These are phyloP conservation scores for Hansenula lynferdii DNA, from an alignment of 1,139 yeast species.

Conservation along the genomic window DNA sequence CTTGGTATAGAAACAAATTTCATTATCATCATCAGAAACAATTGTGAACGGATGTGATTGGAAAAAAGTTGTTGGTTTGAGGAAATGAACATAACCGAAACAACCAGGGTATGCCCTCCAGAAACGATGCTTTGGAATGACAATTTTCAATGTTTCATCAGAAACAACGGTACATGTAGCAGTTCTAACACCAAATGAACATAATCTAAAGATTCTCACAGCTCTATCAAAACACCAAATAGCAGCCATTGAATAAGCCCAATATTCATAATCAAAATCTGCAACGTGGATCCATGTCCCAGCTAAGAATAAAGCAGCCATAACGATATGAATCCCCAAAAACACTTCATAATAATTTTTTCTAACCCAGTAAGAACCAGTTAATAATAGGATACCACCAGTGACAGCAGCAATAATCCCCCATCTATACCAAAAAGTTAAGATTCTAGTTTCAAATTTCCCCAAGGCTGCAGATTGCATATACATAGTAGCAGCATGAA, in stretches of 20 bases:
- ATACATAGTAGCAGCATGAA: slow-evolving; percentile 26
- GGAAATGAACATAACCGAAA: slow-evolving; percentile 34
- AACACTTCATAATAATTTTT: slow-evolving; percentile 57
- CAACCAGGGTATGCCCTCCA: slow-evolving; percentile 33
- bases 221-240: slow-evolving; percentile 33
- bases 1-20: slow-evolving; percentile 36
- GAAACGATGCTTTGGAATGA: slow-evolving; percentile 25
- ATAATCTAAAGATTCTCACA: slow-evolving; percentile 25
- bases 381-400: slow-evolving; percentile 34
- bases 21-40: slow-evolving; percentile 26
- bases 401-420: slow-evolving; percentile 44
- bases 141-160: slow-evolving; percentile 36
- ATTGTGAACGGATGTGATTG: slow-evolving; percentile 55
- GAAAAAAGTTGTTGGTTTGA: slow-evolving; percentile 40
- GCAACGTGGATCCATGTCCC: slow-evolving; percentile 53
- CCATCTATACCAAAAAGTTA: slow-evolving; percentile 24
- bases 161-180: slow-evolving; percentile 45
- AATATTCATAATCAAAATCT: slow-evolving; percentile 28
- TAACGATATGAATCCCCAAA: slow-evolving; percentile 46
- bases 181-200: slow-evolving; percentile 27
- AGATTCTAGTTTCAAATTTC: slow-evolving; percentile 10
- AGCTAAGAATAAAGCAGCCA: slow-evolving; percentile 47
- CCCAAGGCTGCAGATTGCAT: slow-evolving; percentile 13
- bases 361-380: slow-evolving; percentile 45
- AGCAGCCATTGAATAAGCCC: slow-evolving; percentile 21